Evolutionary conservation across 108 stramenopile genomes (phyloP), one percentile per base, ranked within the genome.

Genomic region (Licmophora abbreviata): DNA sequence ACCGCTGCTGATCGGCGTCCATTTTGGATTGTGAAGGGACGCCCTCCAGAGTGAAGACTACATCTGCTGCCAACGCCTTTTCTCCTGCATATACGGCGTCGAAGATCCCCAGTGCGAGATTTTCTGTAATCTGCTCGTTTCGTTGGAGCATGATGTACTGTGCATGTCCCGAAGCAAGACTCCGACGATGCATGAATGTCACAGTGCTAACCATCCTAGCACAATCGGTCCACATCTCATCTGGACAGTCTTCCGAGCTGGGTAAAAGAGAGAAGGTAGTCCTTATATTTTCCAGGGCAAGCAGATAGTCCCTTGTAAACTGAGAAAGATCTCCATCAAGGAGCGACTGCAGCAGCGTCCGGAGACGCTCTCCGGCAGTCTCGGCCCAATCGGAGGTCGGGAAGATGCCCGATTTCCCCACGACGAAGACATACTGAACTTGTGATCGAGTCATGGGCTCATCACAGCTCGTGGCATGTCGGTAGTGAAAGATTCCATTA

Each of bases 401-500:
- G 9, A 21, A n/a, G 43, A n/a, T 44, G 8, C 8, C 9, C 12
- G 9, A 11, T 15, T n/a, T 7, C 17, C 17, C 20, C 9, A 21
- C 43, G 43, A 15, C 8, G 15, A 44, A 44, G 8, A 21, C 15
- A 44, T 44, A 44, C 15, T 8, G 8, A 44, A 44, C 17, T 9
- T 8, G 9, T 14, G 15, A n/a, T 17, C 22, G 8, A 17, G 20
- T 44, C 20, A n/a, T 44, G 12, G 12, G 9, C 15, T 8, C 43
- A 21, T 8, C 15, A 21, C 43, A 44, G 8, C 22, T 17, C 17
- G 9, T 18, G 7, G 9, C 17, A 18, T 44, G 43, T 15, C 20
- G 22, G 17, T 44, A 44, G 17, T 44, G 15, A 17, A 44, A 15
- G 43, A 44, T 44, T n/a, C 43, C 43, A 44, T 8, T 44, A 17